Evolutionary conservation across 176 grass and related monocot genomes (phyloP).

Genomic region (Oryza coarctata): DNA sequence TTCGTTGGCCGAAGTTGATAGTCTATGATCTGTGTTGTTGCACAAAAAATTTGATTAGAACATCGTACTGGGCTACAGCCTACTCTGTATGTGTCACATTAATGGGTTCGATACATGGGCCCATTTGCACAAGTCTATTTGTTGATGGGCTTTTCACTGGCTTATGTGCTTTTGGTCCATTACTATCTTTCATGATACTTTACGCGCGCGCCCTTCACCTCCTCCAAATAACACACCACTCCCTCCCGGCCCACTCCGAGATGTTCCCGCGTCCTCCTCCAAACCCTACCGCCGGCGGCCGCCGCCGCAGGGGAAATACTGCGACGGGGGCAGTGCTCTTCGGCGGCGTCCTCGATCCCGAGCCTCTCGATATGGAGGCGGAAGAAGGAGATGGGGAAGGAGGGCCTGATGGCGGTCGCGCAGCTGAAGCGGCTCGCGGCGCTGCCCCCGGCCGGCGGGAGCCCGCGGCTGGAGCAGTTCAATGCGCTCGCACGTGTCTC

Average conservation of each 20-base stretch:
- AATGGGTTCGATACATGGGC: too few relatives aligned
- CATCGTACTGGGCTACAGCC: too few relatives aligned
- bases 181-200: too few relatives aligned
- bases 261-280: conserved; percentile 38
- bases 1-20: too few relatives aligned
- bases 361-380: conserved; percentile 80
- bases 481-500: conserved; percentile 75
- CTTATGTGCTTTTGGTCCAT: too few relatives aligned
- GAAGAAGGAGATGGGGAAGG: conserved; percentile 98
- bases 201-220: background rate
- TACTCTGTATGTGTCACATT: too few relatives aligned
- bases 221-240: background rate
- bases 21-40: too few relatives aligned
- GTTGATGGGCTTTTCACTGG: too few relatives aligned
- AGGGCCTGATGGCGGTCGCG: conserved; percentile 81
- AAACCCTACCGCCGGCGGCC: conserved; percentile 14
- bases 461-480: conserved; percentile 60
- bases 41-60: too few relatives aligned
- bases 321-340: conserved; percentile 19
- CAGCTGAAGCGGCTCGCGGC: conserved; percentile 83
- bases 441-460: conserved; percentile 31
- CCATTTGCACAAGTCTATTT: too few relatives aligned
- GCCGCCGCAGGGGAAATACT: background rate
- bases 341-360: conserved; percentile 55
- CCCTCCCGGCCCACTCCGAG: background rate